Evolutionary conservation across 768 basidiomycete species (phyloP).

Genomic region (Mycena olivaceomarginata): DNA sequence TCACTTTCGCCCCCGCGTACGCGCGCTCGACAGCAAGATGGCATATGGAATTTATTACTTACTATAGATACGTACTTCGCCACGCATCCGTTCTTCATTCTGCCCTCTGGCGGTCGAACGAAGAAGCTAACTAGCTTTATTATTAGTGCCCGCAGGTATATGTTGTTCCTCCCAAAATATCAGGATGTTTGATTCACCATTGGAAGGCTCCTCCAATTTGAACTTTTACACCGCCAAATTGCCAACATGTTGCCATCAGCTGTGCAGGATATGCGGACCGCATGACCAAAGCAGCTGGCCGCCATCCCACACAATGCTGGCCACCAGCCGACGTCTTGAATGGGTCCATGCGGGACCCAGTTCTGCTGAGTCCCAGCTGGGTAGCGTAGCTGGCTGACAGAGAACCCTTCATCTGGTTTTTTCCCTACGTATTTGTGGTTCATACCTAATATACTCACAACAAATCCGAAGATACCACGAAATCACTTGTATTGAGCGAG

Average conservation of each 20-base stretch:
- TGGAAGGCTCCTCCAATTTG: too few relatives aligned
- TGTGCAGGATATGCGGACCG: background rate
- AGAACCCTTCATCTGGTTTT: constrained; percentile 10
- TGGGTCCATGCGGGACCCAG: background rate
- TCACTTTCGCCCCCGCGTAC: too few relatives aligned
- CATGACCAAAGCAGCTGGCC: constrained; percentile 2
- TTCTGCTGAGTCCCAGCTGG: constrained; percentile 3
- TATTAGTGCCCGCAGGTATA: too few relatives aligned
- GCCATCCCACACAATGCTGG: background rate
- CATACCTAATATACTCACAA: background rate
- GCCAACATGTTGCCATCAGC: background rate
- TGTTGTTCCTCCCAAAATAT: too few relatives aligned
- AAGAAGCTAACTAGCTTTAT: too few relatives aligned
- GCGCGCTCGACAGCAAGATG: too few relatives aligned
- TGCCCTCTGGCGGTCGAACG: too few relatives aligned
- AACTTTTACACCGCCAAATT: background rate
- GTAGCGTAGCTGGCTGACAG: constrained; percentile 1
- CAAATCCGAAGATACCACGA: background rate
- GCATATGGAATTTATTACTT: too few relatives aligned
- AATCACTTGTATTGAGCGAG: background rate
- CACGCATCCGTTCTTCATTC: too few relatives aligned
- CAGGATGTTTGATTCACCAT: too few relatives aligned
- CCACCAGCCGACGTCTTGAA: constrained; percentile 4
- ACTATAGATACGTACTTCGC: too few relatives aligned
- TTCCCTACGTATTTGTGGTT: constrained; percentile 4